A percentile compares a stretch with the other conserved stretches of the same genome.
Conservation (phyloP, 2,329 filamentous ascomycete species). For the Fusarium floridanum region DNA sequence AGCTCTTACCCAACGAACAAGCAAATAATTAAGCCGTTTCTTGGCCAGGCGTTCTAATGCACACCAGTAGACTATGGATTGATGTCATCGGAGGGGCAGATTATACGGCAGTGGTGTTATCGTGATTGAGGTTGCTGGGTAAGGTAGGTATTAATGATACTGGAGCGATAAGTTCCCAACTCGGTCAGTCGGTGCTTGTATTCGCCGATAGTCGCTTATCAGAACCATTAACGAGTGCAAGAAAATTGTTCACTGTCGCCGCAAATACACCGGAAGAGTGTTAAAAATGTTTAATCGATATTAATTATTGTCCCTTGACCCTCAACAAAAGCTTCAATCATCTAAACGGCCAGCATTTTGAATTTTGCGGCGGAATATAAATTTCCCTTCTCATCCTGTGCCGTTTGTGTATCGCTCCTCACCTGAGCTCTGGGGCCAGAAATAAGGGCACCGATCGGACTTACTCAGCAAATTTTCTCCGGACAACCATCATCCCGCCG, state of each 20-base stretch:
- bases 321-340: neutral
- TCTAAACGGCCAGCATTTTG: slow-evolving; percentile 19
- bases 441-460: slow-evolving; percentile 55
- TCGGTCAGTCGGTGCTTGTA: slow-evolving; percentile 17
- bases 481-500: slow-evolving; percentile 49
- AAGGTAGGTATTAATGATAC: no score
- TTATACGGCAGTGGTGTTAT: neutral
- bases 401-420: slow-evolving; percentile 55
- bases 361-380: slow-evolving; percentile 35
- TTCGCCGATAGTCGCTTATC: slow-evolving; percentile 20
- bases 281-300: neutral
- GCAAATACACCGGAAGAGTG: neutral
- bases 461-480: slow-evolving; percentile 61
- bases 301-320: neutral
- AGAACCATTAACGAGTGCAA: slow-evolving; percentile 13
- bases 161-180: neutral
- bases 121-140: neutral
- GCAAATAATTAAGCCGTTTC: neutral
- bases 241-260: neutral
- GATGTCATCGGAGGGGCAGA: neutral
- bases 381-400: slow-evolving; percentile 45
- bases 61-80: neutral
- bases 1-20: neutral
- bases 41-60: neutral
- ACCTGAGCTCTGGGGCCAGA: slow-evolving; percentile 55